A percentile compares a stretch with the other conserved stretches of the same genome.
Evolutionary conservation across 371 early-diverging fungal genomes (phyloP).

Genomic region (Apophysomyces ossiformis): DNA sequence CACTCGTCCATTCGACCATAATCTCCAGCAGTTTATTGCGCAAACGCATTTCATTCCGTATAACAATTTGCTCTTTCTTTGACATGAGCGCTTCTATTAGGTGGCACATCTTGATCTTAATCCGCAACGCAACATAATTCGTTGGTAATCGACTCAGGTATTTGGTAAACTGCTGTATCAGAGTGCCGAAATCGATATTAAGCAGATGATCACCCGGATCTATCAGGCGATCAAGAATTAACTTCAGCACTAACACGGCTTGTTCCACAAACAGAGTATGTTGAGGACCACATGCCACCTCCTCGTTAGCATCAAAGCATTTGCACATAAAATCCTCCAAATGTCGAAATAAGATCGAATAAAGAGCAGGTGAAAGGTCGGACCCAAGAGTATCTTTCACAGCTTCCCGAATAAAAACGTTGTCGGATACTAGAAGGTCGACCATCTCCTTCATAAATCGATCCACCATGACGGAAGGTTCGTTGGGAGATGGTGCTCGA

Average conservation of each 20-base stretch:
- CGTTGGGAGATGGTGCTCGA: slow-evolving; percentile 38
- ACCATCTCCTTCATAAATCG: slow-evolving; percentile 82
- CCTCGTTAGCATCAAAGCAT: slow-evolving; percentile 74
- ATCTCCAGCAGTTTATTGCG: slow-evolving; percentile 81
- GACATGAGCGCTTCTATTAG: slow-evolving; percentile 79
- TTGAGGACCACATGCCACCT: slow-evolving; percentile 72
- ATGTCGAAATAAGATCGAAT: slow-evolving; percentile 77
- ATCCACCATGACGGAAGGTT: slow-evolving; percentile 62
- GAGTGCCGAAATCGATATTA: slow-evolving; percentile 82
- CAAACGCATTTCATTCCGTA: slow-evolving; percentile 82
- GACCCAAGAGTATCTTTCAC: slow-evolving; percentile 87
- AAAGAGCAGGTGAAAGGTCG: slow-evolving; percentile 81
- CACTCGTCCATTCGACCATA: slow-evolving; percentile 87
- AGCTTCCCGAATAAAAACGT: slow-evolving; percentile 85
- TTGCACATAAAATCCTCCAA: slow-evolving; percentile 68
- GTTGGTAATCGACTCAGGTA: slow-evolving; percentile 76
- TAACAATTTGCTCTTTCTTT: slow-evolving; percentile 78
- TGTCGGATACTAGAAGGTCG: slow-evolving; percentile 81
- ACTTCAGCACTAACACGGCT: slow-evolving; percentile 79
- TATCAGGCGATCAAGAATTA: slow-evolving; percentile 80
- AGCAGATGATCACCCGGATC: slow-evolving; percentile 69
- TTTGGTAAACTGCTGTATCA: slow-evolving; percentile 74
- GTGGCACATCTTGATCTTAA: slow-evolving; percentile 86
- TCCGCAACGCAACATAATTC: slow-evolving; percentile 66
- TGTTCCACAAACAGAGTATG: slow-evolving; percentile 89